Base-by-base conservation (phyloP, 1,284 basidiomycete species). In the Ustilago esculenta region DNA sequence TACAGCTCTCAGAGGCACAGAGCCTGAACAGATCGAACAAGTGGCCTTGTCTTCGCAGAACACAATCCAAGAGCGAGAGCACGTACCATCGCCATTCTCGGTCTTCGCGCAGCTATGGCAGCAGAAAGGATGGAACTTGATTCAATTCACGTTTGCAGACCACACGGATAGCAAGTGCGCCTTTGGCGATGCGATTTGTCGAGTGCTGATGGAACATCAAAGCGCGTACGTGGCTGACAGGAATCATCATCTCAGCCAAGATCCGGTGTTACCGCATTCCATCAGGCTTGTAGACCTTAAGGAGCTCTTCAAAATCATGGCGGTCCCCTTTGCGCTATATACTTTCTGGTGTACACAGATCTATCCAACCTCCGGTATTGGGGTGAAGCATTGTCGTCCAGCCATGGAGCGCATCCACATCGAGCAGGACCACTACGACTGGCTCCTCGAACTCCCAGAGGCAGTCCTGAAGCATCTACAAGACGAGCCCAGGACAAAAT, bases 81-180 rank as follows among this genome's bases (percentile, higher is more conserved):
- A 36, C 10, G 29, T 25, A 14, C 18, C 52, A 32, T 70, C 67
- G 14, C 50, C 57, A 5, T 71, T 60, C 40, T 50, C 53, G 4
- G 32, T 66, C 35, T 71, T 66, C 24, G 40, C 47, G 0, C 49
- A 60, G 10, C 3, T 54, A 5, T 71, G 61, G 61, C 36, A 44
- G 17, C 36, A 37, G 5, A 46, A 50, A 25, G 68, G 68, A 24
- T 71, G 60, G 60, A 48, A 71, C 42, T 56, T 49, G 9, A 34
- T 46, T 4, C 68, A 71, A n/a, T 71, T 71, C 27, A 45, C 53
- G 18, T 66, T 65, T 25, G 61, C 48, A 7, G 68, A 71, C 33
- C 57, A 71, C n/a, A 33, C 21, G 5, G 61, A 71, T 18, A 71
- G 56, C 46, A 60, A 66, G 47, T 45, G 35, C 20, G 40, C 46